These are phyloP conservation scores for Stygiomarasmius scandens DNA, from an alignment of 1,284 basidiomycete species.

Conservation along the genomic window DNA sequence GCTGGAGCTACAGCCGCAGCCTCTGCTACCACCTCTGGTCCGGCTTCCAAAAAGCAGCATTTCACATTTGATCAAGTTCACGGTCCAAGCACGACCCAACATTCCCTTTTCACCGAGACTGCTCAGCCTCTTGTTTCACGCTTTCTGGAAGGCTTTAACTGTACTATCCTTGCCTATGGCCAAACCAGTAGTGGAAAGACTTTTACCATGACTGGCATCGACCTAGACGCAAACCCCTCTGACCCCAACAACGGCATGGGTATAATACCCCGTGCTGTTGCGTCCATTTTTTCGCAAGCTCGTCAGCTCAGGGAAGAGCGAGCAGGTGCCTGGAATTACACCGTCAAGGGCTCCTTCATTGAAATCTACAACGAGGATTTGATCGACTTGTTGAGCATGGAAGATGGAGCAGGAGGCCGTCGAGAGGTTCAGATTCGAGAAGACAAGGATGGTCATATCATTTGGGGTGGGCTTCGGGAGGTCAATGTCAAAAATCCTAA, in stretches of 20 bases:
- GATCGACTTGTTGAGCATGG: constrained; percentile 82
- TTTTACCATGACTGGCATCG: constrained; percentile 94
- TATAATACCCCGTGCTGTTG: constrained; percentile 93
- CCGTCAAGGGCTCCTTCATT: constrained; percentile 85
- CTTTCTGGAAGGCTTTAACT: constrained; percentile 96
- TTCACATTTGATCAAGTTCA: constrained; percentile 97
- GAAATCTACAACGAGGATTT: constrained; percentile 99
- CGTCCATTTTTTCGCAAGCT: constrained; percentile 85
- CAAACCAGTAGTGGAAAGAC: constrained; percentile 98
- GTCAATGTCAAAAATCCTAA: constrained; percentile 79
- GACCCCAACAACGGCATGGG: constrained; percentile 83
- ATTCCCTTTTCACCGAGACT: constrained; percentile 81
- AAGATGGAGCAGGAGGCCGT: constrained; percentile 62
- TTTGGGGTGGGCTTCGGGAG: constrained; percentile 95
- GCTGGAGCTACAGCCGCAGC: constrained; percentile 45
- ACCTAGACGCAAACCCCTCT: constrained; percentile 79
- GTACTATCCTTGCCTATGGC: constrained; percentile 96
- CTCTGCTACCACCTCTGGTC: constrained; percentile 49
- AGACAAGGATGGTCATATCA: constrained; percentile 94
- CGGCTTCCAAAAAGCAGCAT: constrained; percentile 74
- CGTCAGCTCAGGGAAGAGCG: constrained; percentile 77
- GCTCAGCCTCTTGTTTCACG: constrained; percentile 87
- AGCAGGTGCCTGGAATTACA: constrained; percentile 71
- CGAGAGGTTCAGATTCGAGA: constrained; percentile 95
- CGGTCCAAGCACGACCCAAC: constrained; percentile 80